These are phyloP conservation scores for Pholiota molesta DNA, from an alignment of 768 basidiomycete genomes.

Conservation along the genomic window DNA sequence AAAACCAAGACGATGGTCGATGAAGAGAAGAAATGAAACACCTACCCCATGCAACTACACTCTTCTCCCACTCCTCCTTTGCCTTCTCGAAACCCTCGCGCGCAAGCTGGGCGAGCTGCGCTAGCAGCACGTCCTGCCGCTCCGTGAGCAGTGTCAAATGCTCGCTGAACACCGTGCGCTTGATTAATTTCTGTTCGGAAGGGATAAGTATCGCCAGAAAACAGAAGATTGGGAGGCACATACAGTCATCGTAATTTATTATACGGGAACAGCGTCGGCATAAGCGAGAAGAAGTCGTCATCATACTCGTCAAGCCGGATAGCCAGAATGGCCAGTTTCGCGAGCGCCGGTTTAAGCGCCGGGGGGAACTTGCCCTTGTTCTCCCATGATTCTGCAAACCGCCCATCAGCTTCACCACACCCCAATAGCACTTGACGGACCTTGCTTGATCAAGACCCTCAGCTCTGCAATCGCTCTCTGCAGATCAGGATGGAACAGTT, in stretches of 20 bases:
- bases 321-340: constrained; percentile 74
- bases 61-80: constrained; percentile 77
- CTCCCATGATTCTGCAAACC: constrained; percentile 68
- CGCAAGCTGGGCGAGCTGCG: constrained; percentile 62
- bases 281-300: constrained; percentile 87
- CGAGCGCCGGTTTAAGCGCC: constrained; percentile 69
- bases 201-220: neutral
- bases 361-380: constrained; percentile 91
- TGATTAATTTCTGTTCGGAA: constrained; percentile 79
- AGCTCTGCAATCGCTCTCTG: constrained; percentile 63
- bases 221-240: constrained; percentile 26
- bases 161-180: constrained; percentile 80
- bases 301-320: constrained; percentile 87
- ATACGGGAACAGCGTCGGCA: constrained; percentile 90
- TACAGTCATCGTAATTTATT: constrained; percentile 93
- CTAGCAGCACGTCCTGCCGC: constrained; percentile 70
- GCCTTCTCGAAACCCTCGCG: constrained; percentile 69
- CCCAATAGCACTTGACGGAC: constrained; percentile 32
- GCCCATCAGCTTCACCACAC: neutral
- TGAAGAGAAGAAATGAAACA: constrained; percentile 11
- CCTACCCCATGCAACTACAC: constrained; percentile 68
- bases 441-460: constrained; percentile 59
- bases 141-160: constrained; percentile 69
- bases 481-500: constrained; percentile 72
- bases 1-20: neutral